These are phyloP conservation scores for Podospora pseudopauciseta DNA, from an alignment of 495 filamentous ascomycete species.

Conservation along the genomic window DNA sequence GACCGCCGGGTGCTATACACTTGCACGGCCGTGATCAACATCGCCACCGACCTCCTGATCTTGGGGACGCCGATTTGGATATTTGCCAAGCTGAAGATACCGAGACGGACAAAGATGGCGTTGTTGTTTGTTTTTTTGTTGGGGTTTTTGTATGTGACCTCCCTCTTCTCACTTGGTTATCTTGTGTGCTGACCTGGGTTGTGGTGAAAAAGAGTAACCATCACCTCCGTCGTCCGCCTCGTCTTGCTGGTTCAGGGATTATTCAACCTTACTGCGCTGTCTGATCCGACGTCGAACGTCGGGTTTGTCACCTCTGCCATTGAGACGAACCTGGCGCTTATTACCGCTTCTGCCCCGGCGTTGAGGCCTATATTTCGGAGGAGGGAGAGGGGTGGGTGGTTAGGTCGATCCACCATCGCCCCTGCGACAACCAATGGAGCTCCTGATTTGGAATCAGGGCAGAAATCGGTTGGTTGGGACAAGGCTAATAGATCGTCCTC, in stretches of 20 bases:
- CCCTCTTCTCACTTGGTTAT: background rate
- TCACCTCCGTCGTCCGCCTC: constrained; percentile 45
- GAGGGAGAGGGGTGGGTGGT: constrained; percentile 36
- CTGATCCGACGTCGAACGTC: constrained; percentile 36
- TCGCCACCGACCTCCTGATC: constrained; percentile 50
- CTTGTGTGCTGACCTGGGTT: background rate
- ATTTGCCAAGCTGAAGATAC: constrained; percentile 45
- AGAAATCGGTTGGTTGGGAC: background rate
- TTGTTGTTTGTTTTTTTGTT: constrained; percentile 50
- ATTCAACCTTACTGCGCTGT: constrained; percentile 32
- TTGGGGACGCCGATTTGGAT: constrained; percentile 48
- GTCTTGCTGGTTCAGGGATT: constrained; percentile 35
- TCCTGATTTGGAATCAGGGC: background rate
- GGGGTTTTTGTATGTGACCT: constrained; percentile 44
- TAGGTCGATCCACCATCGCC: constrained; percentile 16
- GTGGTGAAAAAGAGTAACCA: constrained; percentile 44
- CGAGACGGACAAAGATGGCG: constrained; percentile 44
- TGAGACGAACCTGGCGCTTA: constrained; percentile 53
- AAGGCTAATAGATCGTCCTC: background rate
- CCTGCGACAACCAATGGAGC: background rate
- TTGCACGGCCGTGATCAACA: constrained; percentile 45
- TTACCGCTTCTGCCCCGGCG: constrained; percentile 48
- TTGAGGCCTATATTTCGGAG: constrained; percentile 40
- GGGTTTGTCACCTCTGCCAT: constrained; percentile 51
- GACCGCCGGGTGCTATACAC: constrained; percentile 47